Conservation (phyloP, 768 basidiomycete species). For the Suillus alpinus region DNA sequence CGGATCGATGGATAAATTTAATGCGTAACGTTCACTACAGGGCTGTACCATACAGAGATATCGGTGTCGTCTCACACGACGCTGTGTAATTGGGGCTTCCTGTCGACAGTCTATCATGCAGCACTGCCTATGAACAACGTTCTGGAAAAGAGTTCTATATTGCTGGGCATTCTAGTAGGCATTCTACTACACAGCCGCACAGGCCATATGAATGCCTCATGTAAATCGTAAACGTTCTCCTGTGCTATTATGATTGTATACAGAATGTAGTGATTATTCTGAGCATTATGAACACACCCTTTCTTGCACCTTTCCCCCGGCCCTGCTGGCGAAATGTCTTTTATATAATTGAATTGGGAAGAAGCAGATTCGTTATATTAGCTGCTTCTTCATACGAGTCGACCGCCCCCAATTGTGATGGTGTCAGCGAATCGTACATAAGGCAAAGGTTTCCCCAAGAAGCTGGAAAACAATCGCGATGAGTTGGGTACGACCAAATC, state of each 20-base stretch:
- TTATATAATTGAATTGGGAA: conserved; percentile 13
- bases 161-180: not conserved
- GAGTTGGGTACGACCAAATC: not conserved
- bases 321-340: not conserved
- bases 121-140: not conserved
- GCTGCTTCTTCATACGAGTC: conserved; percentile 16
- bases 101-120: not conserved
- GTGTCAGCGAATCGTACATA: conserved; percentile 13
- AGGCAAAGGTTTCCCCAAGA: conserved; percentile 26
- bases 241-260: not conserved
- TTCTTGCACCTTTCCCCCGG: not conserved
- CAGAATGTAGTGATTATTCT: not conserved
- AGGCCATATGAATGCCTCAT: not conserved
- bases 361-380: conserved; percentile 16
- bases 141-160: not conserved
- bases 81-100: not conserved
- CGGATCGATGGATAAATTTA: too few relatives aligned
- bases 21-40: too few relatives aligned
- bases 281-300: not conserved
- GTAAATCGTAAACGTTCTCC: not conserved
- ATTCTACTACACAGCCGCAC: not conserved
- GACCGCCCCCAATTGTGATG: conserved; percentile 21
- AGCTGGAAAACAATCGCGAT: conserved; percentile 6
- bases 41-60: not conserved
- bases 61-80: not conserved